Conservation (phyloP, 805 yeast genomes). For the Candida dajiaensis region DNA sequence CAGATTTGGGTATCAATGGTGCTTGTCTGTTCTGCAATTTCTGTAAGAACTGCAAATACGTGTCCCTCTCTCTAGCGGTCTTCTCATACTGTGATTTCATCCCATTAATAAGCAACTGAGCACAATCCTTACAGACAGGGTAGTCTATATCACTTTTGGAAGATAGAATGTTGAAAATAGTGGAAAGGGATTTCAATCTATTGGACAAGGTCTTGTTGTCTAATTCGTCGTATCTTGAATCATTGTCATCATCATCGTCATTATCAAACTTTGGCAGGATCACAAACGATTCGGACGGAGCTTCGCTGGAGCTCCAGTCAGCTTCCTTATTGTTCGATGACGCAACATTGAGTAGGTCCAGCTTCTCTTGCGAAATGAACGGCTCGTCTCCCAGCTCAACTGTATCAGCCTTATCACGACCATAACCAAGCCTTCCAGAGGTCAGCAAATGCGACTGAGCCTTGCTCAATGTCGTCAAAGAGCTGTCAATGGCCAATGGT, state of each 20-base stretch:
- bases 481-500: constrained; percentile 50
- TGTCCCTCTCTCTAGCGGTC: constrained; percentile 70
- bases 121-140: constrained; percentile 88
- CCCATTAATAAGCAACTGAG: constrained; percentile 55
- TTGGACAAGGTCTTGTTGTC: constrained; percentile 38
- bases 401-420: constrained; percentile 4
- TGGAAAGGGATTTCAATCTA: constrained; percentile 48
- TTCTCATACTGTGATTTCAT: constrained; percentile 67
- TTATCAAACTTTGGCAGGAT: constrained; percentile 23
- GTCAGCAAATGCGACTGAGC: constrained; percentile 52
- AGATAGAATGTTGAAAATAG: constrained; percentile 67
- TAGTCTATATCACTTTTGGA: constrained; percentile 70
- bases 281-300: constrained; percentile 21
- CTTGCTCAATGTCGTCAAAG: constrained; percentile 43
- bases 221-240: constrained; percentile 24
- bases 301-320: constrained; percentile 7
- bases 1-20: constrained; percentile 26
- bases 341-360: not conserved
- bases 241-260: constrained; percentile 16
- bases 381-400: constrained; percentile 20
- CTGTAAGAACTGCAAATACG: constrained; percentile 65
- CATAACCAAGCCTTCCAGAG: constrained; percentile 25
- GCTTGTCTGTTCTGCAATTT: constrained; percentile 56
- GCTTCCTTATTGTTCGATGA: constrained; percentile 2
- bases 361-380: constrained; percentile 16